Evolutionary conservation across 768 basidiomycete species (phyloP).

Genomic region (Saitozyma podzolica): DNA sequence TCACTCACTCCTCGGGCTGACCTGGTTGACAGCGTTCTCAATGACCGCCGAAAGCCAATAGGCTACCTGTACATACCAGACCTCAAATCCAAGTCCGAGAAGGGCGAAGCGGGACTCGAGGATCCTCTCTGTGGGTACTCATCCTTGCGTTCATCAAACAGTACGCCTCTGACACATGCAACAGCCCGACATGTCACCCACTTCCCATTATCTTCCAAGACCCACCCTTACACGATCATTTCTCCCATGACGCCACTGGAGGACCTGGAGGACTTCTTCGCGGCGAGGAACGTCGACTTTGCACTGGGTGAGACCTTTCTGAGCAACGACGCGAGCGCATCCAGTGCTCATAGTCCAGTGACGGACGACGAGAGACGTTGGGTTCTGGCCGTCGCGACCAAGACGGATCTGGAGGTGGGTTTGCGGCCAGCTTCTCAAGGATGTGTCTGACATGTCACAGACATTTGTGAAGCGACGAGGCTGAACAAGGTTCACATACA

Average conservation of each 20-base stretch:
- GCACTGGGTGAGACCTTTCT: slow-evolving; percentile 29
- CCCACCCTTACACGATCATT: slow-evolving; percentile 58
- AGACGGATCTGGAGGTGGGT: slow-evolving; percentile 49
- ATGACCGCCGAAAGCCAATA: slow-evolving; percentile 68
- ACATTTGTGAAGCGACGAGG: slow-evolving; percentile 44
- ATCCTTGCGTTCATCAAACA: neutral
- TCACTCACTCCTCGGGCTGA: neutral
- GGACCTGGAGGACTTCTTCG: slow-evolving; percentile 77
- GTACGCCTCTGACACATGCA: neutral
- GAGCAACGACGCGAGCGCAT: neutral
- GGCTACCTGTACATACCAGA: slow-evolving; percentile 79
- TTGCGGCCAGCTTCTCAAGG: neutral
- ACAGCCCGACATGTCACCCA: slow-evolving; percentile 46
- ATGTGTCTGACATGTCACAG: slow-evolving; percentile 12
- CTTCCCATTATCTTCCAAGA: slow-evolving; percentile 41
- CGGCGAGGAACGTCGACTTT: slow-evolving; percentile 28
- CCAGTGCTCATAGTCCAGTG: slow-evolving; percentile 57
- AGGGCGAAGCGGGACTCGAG: slow-evolving; percentile 67
- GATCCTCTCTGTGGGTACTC: slow-evolving; percentile 62
- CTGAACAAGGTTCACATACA: neutral
- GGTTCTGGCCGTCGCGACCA: slow-evolving; percentile 51
- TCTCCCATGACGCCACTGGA: slow-evolving; percentile 75
- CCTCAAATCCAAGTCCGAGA: slow-evolving; percentile 77
- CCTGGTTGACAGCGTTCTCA: slow-evolving; percentile 64
- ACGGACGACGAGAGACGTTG: slow-evolving; percentile 62